These are phyloP conservation scores for Adansonia madagascariensis DNA, from an alignment of 441 rosid genomes.

Conservation along the genomic window DNA sequence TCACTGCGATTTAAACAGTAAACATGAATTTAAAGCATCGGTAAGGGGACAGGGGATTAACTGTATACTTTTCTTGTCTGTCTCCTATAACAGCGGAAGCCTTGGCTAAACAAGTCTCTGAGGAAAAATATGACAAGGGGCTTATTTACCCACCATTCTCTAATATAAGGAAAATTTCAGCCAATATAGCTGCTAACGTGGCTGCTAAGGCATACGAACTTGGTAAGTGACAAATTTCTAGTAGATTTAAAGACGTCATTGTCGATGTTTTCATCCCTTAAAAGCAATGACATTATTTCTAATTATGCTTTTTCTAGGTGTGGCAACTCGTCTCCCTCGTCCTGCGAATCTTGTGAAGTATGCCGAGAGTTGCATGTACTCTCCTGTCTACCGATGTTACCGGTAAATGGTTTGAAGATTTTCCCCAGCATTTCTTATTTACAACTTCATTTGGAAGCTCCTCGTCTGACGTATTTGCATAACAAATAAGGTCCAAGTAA, in stretches of 20 bases:
- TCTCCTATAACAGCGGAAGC: constrained; percentile 53
- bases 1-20: background rate
- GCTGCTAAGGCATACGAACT: constrained; percentile 73
- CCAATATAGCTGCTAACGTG: constrained; percentile 65
- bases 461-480: background rate
- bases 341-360: constrained; percentile 58
- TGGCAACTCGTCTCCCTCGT: constrained; percentile 65
- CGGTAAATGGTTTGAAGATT: constrained; percentile 36
- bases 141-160: constrained; percentile 66
- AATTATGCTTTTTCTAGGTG: constrained; percentile 40
- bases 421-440: background rate
- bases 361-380: constrained; percentile 78
- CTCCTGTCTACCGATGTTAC: constrained; percentile 56
- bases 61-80: background rate
- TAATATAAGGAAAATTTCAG: constrained; percentile 63
- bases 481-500: background rate
- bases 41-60: constrained; percentile 1
- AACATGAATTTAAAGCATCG: background rate
- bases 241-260: background rate
- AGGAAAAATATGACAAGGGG: constrained; percentile 61
- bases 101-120: constrained; percentile 59
- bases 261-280: background rate
- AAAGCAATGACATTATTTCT: background rate
- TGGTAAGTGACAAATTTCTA: constrained; percentile 38
- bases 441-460: background rate